A percentile compares a stretch with the other conserved stretches of the same genome.
Conservation (phyloP, 345 rosid genomes). For the Dovyalis caffra region DNA sequence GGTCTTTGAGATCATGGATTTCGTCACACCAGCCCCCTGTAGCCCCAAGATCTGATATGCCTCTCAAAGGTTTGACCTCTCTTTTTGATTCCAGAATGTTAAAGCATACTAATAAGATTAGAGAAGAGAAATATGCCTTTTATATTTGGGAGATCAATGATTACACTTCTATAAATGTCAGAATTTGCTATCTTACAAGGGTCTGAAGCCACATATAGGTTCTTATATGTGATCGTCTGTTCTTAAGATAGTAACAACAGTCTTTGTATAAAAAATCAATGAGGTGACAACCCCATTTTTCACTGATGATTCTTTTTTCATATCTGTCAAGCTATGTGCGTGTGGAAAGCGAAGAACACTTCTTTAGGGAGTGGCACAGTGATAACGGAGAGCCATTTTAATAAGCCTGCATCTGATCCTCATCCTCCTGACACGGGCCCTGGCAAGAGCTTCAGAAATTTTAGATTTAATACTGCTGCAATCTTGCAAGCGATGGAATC, state of each 20-base stretch:
- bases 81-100: neutral
- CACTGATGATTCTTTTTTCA: conserved; percentile 3
- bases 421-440: conserved; percentile 55
- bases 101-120: neutral
- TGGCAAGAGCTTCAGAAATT: conserved; percentile 63
- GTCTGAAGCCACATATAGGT: neutral
- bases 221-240: neutral
- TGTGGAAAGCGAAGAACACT: conserved; percentile 81
- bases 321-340: conserved; percentile 47
- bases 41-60: conserved; percentile 59
- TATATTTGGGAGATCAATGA: neutral
- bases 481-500: conserved; percentile 72
- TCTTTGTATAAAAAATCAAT: neutral
- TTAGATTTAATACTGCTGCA: conserved; percentile 55
- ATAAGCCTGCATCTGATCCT: conserved; percentile 36
- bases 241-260: too few species aligned
- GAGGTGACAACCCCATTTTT: neutral
- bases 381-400: conserved; percentile 48
- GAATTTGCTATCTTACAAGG: neutral
- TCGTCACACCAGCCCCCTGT: conserved; percentile 53
- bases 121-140: neutral
- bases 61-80: conserved; percentile 55
- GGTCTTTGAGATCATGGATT: conserved; percentile 77
- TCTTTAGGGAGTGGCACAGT: conserved; percentile 48
- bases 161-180: neutral